Evolutionary conservation across 192 early-diverging fungal genomes (phyloP), one percentile per base, ranked within the genome.

Genomic region (Podila horticola): DNA sequence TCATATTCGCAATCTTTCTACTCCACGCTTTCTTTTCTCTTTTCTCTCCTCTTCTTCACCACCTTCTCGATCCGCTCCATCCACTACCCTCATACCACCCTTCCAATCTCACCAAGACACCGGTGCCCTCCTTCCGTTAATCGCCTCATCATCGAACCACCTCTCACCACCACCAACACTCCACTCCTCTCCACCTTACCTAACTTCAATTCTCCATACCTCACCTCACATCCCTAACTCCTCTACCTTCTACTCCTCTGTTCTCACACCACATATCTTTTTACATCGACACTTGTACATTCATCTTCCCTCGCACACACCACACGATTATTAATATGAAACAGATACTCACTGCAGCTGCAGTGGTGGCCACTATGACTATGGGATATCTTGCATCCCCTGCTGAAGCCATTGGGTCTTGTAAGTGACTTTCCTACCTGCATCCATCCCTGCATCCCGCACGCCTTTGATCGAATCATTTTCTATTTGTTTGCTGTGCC

Each of bases 51-150:
- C 31, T 51, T 49, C 30, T 19, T 61, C 58, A 22, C 13, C 13
- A 41, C 51, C 59, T 17, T 34, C 24, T 24, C 26, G 20, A 49
- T 50, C 60, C 38, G 19, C 10, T 13, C 41, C 22, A 28, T 1
- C 30, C 30, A n/a, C 48, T 15, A 26, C 34, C 29, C 51, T 64
- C 57, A 24, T 51, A 29, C 57, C 24, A 38, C 72, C 72, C 65
- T 62, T 67, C 72, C 72, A 26, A 49, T 57, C 71, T 73, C 72
- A 67, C 72, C 72, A 67, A 62, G 72, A 67, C 72, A 66, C 51
- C 61, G 74, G 66, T 75, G 74, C 61, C 29, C 52, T n/a, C 15
- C 6, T 28, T n/a, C 33, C n/a, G 13, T 41, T 33, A 11, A 12
- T 51, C 33, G 19, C 28, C 51, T 34, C 34, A 3, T 36, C 52